Percentiles rank a stretch among this genome's conserved stretches.
These are phyloP conservation scores for Phytophthora hybrid DNA, from an alignment of 352 stramenopile species.

Conservation along the genomic window DNA sequence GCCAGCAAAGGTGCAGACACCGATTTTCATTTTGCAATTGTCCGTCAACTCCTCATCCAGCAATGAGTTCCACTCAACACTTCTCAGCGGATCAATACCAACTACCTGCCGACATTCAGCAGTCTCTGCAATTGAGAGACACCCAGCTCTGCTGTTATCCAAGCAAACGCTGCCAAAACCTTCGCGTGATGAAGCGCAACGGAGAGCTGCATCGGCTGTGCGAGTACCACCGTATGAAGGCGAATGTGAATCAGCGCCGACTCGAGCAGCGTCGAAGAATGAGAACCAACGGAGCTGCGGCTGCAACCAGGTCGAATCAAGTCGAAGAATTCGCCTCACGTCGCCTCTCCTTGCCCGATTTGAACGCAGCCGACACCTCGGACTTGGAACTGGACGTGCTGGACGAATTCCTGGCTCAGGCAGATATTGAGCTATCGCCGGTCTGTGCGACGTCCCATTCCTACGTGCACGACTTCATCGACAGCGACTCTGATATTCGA, in stretches of 20 bases:
- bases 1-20: not conserved
- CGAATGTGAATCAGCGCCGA: conserved; percentile 33
- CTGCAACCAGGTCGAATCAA: not conserved
- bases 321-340: conserved; percentile 31
- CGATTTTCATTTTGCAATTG: conserved; percentile 20
- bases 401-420: conserved; percentile 38
- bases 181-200: conserved; percentile 53
- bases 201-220: conserved; percentile 47
- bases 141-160: conserved; percentile 43
- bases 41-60: conserved; percentile 2
- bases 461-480: conserved; percentile 11
- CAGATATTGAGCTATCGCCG: conserved; percentile 37
- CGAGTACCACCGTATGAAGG: conserved; percentile 32
- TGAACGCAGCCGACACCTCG: conserved; percentile 3
- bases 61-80: conserved; percentile 28
- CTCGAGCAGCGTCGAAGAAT: conserved; percentile 28
- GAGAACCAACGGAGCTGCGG: conserved; percentile 35
- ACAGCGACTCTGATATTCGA: conserved; percentile 15
- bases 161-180: conserved; percentile 52
- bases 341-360: conserved; percentile 27
- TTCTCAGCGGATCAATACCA: conserved; percentile 10
- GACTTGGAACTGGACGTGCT: conserved; percentile 32
- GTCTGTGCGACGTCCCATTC: conserved; percentile 3
- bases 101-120: conserved; percentile 10
- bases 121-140: conserved; percentile 14